Evolutionary conservation across 306 rosid genomes (phyloP).

Genomic region (Castanospermum australe): DNA sequence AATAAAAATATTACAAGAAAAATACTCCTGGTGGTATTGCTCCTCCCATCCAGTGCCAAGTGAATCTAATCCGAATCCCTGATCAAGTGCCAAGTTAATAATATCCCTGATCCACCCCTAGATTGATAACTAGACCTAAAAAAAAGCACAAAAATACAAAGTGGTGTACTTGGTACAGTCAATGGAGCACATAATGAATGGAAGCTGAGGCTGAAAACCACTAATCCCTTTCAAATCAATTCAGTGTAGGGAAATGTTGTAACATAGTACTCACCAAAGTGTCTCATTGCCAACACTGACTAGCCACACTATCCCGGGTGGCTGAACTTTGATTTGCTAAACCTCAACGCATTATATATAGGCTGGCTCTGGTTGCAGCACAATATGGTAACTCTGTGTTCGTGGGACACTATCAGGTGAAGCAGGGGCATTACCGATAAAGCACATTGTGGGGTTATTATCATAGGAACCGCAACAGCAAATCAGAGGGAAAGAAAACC

Average conservation of each 20-base stretch:
- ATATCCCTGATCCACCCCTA: not conserved
- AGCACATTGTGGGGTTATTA: conserved; percentile 7
- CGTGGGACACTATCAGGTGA: not conserved
- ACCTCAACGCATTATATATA: not conserved
- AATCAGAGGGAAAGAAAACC: not conserved
- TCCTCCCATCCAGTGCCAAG: not conserved
- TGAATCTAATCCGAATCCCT: not conserved
- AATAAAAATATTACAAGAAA: not conserved
- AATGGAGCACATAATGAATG: conserved; percentile 46
- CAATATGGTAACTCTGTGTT: not conserved
- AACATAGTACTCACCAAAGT: conserved; percentile 29
- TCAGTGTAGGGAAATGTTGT: conserved; percentile 33
- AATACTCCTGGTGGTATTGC: not conserved
- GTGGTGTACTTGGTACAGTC: conserved; percentile 31
- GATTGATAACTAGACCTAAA: not conserved
- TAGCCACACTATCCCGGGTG: not conserved
- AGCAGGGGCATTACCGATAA: not conserved
- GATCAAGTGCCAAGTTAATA: conserved; percentile 3
- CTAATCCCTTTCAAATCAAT: conserved; percentile 39
- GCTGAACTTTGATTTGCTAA: conserved; percentile 14
- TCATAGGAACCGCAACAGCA: not conserved
- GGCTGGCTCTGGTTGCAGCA: not conserved
- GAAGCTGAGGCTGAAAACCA: conserved; percentile 62
- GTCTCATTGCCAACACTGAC: conserved; percentile 5
- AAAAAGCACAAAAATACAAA: not conserved